Evolutionary conservation across 2,329 filamentous ascomycete species (phyloP).

Genomic region (Bipolaris victoriae): DNA sequence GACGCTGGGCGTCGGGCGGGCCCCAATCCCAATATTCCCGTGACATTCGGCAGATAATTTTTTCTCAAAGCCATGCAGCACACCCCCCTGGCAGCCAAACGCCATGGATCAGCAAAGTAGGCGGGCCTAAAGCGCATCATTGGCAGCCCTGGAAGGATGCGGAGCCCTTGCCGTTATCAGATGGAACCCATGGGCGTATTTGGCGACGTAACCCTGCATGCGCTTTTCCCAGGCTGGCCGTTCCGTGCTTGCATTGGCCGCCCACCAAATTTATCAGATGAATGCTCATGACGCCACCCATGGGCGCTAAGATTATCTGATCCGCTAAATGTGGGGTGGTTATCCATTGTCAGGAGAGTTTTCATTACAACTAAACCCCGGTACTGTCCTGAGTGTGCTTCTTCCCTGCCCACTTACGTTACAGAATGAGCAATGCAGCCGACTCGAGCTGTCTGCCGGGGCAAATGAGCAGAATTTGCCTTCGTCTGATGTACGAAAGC

Average conservation of each 20-base stretch:
- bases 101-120: constrained; percentile 12
- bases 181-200: constrained; percentile 29
- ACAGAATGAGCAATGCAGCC: constrained; percentile 18
- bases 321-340: constrained; percentile 33
- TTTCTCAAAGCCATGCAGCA: constrained; percentile 15
- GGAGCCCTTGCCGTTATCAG: constrained; percentile 43
- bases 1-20: constrained; percentile 10
- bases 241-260: constrained; percentile 22
- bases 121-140: not conserved
- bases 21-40: not conserved
- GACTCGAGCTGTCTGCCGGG: not conserved
- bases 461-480: constrained; percentile 10
- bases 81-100: constrained; percentile 3
- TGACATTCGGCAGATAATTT: not conserved
- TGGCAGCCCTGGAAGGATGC: constrained; percentile 13
- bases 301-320: constrained; percentile 37
- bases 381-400: constrained; percentile 16
- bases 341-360: constrained; percentile 9
- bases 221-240: constrained; percentile 26
- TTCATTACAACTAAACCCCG: constrained; percentile 32
- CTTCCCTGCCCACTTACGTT: constrained; percentile 24
- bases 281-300: constrained; percentile 21
- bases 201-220: constrained; percentile 35
- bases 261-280: constrained; percentile 44
- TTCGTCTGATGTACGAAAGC: constrained; percentile 13